Evolutionary conservation across 2,329 filamentous ascomycete genomes (phyloP), one percentile per base, ranked within the genome.

Genomic region (Cytospora leucostoma): DNA sequence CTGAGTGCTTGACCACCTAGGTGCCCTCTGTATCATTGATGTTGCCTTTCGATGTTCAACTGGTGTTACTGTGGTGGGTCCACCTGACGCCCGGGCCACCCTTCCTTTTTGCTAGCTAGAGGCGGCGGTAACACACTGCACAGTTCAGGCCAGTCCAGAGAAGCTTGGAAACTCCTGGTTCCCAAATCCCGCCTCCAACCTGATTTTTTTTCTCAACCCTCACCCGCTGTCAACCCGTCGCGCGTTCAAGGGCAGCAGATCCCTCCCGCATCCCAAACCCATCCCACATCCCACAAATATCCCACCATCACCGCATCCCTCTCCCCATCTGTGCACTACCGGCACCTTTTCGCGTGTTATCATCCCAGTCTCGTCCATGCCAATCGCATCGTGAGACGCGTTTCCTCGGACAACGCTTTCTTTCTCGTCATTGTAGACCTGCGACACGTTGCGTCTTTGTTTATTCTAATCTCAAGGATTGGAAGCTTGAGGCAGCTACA

Each of bases 391-490:
- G 55, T 44, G 34, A 58, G 57, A 38, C 57, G 57, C 55, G 34
- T 63, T 49, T 40, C 13, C 57, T 53, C 55, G 38, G 49, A 56
- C 49, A 50, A 56, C 47, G 27, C 61, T 64, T 57, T 61, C 57
- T 58, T 64, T 62, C 55, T 56, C 57, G 64, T 55, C 62, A 58
- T 64, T 56, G 57, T 61, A 54, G 57, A 57, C 37, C 49, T 49
- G 57, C 57, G 33, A 66, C 64, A 62, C 64, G 61, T 60, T 64
- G 58, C 64, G 61, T 52, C 61, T 66, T 64, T 66, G 64, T 66
- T 66, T 54, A 51, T 65, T 21, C 57, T 58, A 34, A 37, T 37
- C 38, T 27, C 47, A 27, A 54, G 19, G 27, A 44, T 53, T 19
- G 44, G 53, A 61, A 64, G 50, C 54, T 44, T 21, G 50, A 59